Base-by-base conservation (phyloP, 2,329 filamentous ascomycete species). In the Aurifilum marmelostoma region DNA sequence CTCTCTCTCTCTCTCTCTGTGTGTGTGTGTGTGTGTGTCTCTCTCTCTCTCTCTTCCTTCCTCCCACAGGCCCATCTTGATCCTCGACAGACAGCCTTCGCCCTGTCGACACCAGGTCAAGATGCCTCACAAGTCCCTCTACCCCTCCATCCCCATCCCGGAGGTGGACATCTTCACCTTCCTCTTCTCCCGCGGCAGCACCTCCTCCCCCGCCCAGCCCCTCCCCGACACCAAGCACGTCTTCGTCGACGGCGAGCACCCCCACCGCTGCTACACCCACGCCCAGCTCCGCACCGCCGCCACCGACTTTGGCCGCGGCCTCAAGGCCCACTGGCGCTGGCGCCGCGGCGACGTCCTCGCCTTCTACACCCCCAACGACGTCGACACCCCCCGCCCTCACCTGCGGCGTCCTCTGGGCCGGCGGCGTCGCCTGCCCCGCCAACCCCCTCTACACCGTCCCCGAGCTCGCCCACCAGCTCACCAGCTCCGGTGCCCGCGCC, bases 391-490 rank as follows among this genome's bases (percentile, higher is more conserved):
- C 93, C 0, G 83, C 90, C 3, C 80, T 94, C 61, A 92, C 88
- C 78, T 93, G 92, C 83, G 94, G 94, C 37, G 85, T 88, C 12
- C 88, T 91, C 73, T 97, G 93, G 92, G 91, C 93, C 0, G 94
- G 94, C 60, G 94, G 92, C 39, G 83, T 93, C 65, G 81, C 93
- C 14, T 93, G 91, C n/a, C 93, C 94, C 0, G 94, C 93, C 2
- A 97, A 97, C 76, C 94, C 94, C 27, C 89, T 89, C 4, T 97
- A 97, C 80, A 97, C 92, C 0, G 87, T 87, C 16, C 88, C 93
- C 12, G 95, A 98, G 80, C 85, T 97, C 43, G 89, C 91, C 5
- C 94, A 92, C 75, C 94, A 97, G 80, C 85, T 98, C 71, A 88
- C 88, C 74, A 92, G 97, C 78, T 91, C 91, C 0, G 86, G 88